Evolutionary conservation across 257 asterid genomes (phyloP), one percentile per base, ranked within the genome.

Genomic region (Lycium ferocissimum): DNA sequence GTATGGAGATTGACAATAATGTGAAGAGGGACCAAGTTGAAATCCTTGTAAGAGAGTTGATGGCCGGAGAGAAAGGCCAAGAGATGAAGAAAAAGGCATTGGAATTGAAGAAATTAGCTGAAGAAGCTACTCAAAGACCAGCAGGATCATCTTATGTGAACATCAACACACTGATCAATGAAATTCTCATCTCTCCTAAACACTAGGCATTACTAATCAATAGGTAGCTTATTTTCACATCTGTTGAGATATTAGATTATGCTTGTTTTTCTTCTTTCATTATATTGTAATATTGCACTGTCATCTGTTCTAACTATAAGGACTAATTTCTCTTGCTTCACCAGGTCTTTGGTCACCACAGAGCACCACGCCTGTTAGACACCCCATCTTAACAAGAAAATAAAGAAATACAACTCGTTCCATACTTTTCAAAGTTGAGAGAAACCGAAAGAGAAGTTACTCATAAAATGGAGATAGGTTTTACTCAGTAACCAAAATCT

Each of bases 91-190:
- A 72, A 6, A 82, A n/a, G 40, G 83, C 61, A 6, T 17, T 59
- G n/a, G 78, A 85, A 49, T 85, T 83, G 88, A 72, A 86, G 80
- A 47, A 7, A 10, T 33, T 35, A 13, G 88, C 88, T 5, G 83
- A 86, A 75, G 69, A 40, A 66, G 85, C 88, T 26, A 45, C 22
- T 7, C 6, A 9, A n/a, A 35, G 22, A 8, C 56, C 80, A 18
- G 20, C 10, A 51, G 86, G 82, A 12, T 67, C 86, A 18, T 67
- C 86, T 3, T 26, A 22, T 33, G 17, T 37, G 15, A 83, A 57
- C 37, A 15, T 83, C 14, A 57, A 83, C 4, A 83, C 40, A n/a
- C 26, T 83, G 40, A 71, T 83, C 47, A 56, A 83, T 22, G 57
- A 69, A 14, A 53, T 69, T 26, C 85, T 83, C 61, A 47, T 65